These are phyloP conservation scores for Balakata baccata DNA, from an alignment of 345 rosid genomes.

Conservation along the genomic window DNA sequence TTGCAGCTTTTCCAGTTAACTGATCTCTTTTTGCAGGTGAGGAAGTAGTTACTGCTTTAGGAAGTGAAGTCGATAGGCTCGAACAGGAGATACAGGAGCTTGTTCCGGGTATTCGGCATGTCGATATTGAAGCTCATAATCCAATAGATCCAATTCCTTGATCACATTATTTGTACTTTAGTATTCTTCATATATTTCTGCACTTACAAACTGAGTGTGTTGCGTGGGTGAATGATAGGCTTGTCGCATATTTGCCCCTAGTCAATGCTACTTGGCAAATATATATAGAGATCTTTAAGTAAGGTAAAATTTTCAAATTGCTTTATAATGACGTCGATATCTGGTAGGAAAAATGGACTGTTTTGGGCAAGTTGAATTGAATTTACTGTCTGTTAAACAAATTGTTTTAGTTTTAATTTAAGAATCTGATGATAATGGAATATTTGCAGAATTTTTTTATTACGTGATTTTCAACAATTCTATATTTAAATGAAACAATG, in stretches of 20 bases:
- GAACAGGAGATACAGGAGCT: slow-evolving; percentile 93
- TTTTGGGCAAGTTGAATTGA: too few species aligned
- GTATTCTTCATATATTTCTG: neutral
- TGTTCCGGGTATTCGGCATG: slow-evolving; percentile 94
- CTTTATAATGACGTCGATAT: too few species aligned
- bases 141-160: slow-evolving; percentile 46
- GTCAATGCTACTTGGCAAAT: too few species aligned
- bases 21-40: slow-evolving; percentile 54
- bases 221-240: neutral
- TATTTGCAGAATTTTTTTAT: too few species aligned
- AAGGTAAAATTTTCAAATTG: too few species aligned
- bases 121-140: slow-evolving; percentile 97
- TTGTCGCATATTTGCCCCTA: neutral
- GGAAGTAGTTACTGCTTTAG: slow-evolving; percentile 95
- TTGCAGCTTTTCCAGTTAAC: neutral
- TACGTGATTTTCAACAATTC: too few species aligned
- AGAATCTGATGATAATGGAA: too few species aligned
- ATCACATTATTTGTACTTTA: slow-evolving; percentile 7
- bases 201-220: neutral
- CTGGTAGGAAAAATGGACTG: too few species aligned
- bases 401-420: too few species aligned
- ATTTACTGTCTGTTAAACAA: too few species aligned
- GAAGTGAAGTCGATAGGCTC: slow-evolving; percentile 94
- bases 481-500: too few species aligned
- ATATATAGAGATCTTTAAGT: too few species aligned